Percentiles rank a stretch among this genome's conserved stretches.
Evolutionary conservation across 306 rosid species (phyloP).

Genomic region (Nissolia schottii): DNA sequence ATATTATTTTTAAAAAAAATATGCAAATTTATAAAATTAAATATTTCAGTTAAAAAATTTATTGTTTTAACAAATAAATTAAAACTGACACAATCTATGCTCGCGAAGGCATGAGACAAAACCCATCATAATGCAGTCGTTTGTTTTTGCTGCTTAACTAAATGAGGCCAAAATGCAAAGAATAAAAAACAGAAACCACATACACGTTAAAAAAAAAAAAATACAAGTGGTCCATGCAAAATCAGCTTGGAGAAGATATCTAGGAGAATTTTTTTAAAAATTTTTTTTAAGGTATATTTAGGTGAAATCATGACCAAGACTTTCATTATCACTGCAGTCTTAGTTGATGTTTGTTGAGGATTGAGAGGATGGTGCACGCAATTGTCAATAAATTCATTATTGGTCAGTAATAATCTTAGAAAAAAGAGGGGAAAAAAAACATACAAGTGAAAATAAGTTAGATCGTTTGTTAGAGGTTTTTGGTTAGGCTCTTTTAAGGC

Average conservation of each 20-base stretch:
- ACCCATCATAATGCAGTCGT: not conserved
- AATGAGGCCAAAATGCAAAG: not conserved
- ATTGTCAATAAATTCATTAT: not conserved
- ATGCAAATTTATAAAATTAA: no score
- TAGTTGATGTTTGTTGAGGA: slow-evolving; percentile 11
- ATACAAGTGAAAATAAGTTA: no score
- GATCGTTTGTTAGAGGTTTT: no score
- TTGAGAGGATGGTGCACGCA: not conserved
- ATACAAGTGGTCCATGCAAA: not conserved
- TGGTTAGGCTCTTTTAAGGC: no score
- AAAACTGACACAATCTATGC: no score
- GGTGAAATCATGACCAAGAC: not conserved
- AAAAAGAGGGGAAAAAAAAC: no score
- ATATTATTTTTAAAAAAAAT: no score
- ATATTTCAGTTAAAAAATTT: no score
- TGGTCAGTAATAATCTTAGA: not conserved
- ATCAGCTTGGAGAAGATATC: not conserved
- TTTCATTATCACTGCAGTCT: not conserved
- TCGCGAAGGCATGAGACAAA: no score
- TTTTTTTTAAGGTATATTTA: no score
- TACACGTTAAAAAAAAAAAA: not conserved
- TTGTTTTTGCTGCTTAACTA: not conserved
- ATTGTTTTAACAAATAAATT: no score
- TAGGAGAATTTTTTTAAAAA: not conserved
- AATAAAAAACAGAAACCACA: not conserved